Conservation (phyloP, 805 yeast genomes). For the Ascoidea tarda region DNA sequence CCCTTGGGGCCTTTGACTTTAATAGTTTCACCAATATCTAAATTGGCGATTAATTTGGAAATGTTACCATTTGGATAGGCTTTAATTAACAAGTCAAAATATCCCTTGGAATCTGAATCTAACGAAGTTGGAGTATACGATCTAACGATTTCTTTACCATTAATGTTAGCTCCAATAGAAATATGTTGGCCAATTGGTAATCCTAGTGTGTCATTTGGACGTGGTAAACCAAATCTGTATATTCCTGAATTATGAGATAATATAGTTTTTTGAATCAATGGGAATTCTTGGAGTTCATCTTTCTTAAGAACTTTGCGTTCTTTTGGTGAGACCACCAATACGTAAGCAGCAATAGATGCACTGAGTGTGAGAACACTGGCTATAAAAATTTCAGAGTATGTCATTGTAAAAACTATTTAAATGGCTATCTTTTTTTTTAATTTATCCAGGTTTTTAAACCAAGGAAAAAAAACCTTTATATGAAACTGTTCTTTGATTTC, state of each 20-base stretch:
- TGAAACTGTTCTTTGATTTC: no score
- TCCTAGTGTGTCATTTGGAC: slow-evolving; percentile 60
- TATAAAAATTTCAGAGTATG: slow-evolving; percentile 4
- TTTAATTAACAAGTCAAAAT: slow-evolving; percentile 76
- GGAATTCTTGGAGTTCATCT: slow-evolving; percentile 63
- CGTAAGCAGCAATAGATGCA: slow-evolving; percentile 9
- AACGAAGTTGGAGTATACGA: slow-evolving; percentile 85
- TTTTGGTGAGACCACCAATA: slow-evolving; percentile 19
- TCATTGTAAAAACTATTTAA: no score
- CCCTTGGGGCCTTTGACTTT: slow-evolving; percentile 89
- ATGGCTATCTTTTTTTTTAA: no score
- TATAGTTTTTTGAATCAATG: slow-evolving; percentile 61
- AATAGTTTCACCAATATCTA: slow-evolving; percentile 67
- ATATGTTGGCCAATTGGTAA: slow-evolving; percentile 93
- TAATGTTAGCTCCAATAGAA: slow-evolving; percentile 58
- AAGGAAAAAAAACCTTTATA: no score
- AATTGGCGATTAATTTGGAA: slow-evolving; percentile 55
- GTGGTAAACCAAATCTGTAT: slow-evolving; percentile 75
- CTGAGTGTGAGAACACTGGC: slow-evolving; percentile 8
- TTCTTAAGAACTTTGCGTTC: slow-evolving; percentile 43
- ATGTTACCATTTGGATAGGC: slow-evolving; percentile 78
- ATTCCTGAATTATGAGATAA: slow-evolving; percentile 72
- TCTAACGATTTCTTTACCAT: slow-evolving; percentile 70
- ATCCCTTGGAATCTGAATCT: slow-evolving; percentile 60
- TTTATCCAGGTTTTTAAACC: no score